phyloP scores from a whole-genome alignment of 257 asterid species.

The Parsonsia alboflavescens region DNA sequence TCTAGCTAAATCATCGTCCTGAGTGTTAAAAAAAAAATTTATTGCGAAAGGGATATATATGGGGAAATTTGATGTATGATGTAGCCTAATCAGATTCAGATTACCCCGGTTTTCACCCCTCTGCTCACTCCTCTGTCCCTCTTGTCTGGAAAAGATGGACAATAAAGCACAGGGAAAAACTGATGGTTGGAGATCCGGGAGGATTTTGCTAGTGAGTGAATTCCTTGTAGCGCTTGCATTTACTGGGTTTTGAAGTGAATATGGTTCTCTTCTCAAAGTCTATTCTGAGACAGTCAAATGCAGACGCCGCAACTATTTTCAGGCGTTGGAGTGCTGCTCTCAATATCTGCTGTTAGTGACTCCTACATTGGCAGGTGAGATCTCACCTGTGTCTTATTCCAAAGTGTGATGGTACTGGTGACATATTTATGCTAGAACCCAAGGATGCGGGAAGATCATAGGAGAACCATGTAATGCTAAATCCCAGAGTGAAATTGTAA shows the following conservation, averaged over 20 bases:
- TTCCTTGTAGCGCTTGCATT: constrained; percentile 76
- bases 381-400: constrained; percentile 66
- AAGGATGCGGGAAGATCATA: constrained; percentile 55
- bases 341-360: constrained; percentile 67
- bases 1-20: too few relatives aligned
- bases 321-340: constrained; percentile 87
- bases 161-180: constrained; percentile 34
- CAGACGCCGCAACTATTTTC: constrained; percentile 66
- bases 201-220: constrained; percentile 63
- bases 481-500: constrained; percentile 34
- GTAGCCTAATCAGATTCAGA: too few relatives aligned
- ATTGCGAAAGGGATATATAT: too few relatives aligned
- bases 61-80: too few relatives aligned
- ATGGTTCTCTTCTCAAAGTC: constrained; percentile 76
- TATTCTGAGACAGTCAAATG: constrained; percentile 63
- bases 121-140: neutral
- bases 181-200: constrained; percentile 84
- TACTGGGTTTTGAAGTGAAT: constrained; percentile 78
- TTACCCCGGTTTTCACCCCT: neutral
- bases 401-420: constrained; percentile 55
- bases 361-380: constrained; percentile 79
- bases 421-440: constrained; percentile 61
- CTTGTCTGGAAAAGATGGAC: constrained; percentile 11
- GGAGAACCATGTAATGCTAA: constrained; percentile 33
- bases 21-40: too few relatives aligned